phyloP scores from a whole-genome alignment of 345 rosid species.

The Trapa bicornis region DNA sequence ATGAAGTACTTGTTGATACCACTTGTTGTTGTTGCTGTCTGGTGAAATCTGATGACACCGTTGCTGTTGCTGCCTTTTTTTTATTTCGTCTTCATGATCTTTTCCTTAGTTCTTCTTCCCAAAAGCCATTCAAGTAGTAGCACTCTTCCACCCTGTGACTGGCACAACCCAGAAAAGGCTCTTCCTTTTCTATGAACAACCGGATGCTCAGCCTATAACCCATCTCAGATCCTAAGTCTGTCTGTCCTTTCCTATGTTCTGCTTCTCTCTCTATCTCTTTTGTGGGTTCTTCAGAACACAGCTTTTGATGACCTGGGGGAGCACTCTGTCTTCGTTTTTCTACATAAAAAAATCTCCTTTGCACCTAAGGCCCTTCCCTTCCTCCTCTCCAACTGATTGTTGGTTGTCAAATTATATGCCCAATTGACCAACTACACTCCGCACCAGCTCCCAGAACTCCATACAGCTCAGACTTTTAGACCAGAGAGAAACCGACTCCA shows the following conservation, averaged over 20 bases:
- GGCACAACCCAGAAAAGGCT: neutral
- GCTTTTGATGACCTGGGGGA: slow-evolving; percentile 19
- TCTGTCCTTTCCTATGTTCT: neutral
- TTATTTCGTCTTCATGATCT: slow-evolving; percentile 6
- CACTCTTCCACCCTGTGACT: slow-evolving; percentile 22
- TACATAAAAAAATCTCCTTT: neutral
- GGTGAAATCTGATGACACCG: slow-evolving; percentile 21
- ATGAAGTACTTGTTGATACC: slow-evolving; percentile 5
- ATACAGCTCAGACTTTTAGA: neutral
- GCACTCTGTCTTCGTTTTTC: neutral
- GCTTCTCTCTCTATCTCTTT: neutral
- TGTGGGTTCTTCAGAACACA: slow-evolving; percentile 7
- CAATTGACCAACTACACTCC: slow-evolving; percentile 11
- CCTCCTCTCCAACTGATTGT: neutral
- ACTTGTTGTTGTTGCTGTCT: slow-evolving; percentile 10
- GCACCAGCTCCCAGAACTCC: neutral
- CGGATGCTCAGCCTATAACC: neutral
- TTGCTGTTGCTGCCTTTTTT: neutral
- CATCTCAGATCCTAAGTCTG: neutral
- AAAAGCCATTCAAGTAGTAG: slow-evolving; percentile 38
- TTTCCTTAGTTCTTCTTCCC: slow-evolving; percentile 18
- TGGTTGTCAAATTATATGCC: slow-evolving; percentile 5
- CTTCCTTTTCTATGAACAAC: neutral
- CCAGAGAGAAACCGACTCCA: neutral
- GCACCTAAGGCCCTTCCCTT: neutral